Evolutionary conservation across 345 rosid species (phyloP).

Genomic region (Arabis alpina): DNA sequence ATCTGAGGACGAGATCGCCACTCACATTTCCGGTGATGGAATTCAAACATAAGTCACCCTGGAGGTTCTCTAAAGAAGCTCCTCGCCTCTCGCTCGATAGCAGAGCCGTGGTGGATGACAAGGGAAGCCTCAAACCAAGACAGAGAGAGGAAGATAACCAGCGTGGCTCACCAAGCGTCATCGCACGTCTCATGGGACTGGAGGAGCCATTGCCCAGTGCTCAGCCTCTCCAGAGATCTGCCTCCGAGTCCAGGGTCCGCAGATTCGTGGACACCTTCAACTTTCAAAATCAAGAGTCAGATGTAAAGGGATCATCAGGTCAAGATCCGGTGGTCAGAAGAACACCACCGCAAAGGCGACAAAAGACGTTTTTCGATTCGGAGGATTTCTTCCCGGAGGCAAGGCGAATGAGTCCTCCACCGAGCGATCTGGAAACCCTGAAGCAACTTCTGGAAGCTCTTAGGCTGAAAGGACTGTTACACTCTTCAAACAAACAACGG

Average conservation of each 20-base stretch:
- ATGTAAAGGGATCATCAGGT: not conserved
- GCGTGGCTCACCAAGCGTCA: conserved; percentile 81
- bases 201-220: conserved; percentile 56
- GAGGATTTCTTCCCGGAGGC: conserved; percentile 88
- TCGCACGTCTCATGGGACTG: conserved; percentile 94
- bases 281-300: conserved; percentile 31
- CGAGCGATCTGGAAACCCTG: conserved; percentile 73
- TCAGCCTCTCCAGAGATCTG: conserved; percentile 72
- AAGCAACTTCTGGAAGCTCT: conserved; percentile 88
- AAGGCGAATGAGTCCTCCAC: not conserved
- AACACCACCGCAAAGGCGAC: conserved; percentile 46
- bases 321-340: conserved; percentile 44
- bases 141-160: conserved; percentile 48
- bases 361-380: conserved; percentile 70
- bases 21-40: conserved; percentile 62
- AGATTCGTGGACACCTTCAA: conserved; percentile 59
- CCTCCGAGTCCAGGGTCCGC: conserved; percentile 83
- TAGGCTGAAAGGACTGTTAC: conserved; percentile 93
- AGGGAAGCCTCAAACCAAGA: conserved; percentile 82
- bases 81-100: conserved; percentile 98
- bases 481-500: conserved; percentile 46
- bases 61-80: conserved; percentile 91
- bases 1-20: conserved; percentile 39
- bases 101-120: conserved; percentile 84
- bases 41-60: conserved; percentile 57